phyloP scores from a whole-genome alignment of 2,329 filamentous ascomycete genomes.

The Xylaria multiplex region DNA sequence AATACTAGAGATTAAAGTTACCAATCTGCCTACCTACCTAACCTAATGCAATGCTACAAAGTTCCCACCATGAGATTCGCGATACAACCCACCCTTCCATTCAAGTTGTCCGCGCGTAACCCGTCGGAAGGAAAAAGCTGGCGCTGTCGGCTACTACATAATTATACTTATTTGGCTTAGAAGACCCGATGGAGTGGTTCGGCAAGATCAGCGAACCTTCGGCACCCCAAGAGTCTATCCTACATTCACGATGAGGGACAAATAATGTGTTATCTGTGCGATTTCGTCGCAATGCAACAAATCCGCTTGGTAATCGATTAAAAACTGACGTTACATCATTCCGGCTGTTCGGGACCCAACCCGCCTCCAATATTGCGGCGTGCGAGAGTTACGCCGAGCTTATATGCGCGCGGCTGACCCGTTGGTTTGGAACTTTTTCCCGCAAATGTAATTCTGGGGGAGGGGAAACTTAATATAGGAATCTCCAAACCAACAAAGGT shows the following conservation, averaged over 20 bases:
- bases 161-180: neutral
- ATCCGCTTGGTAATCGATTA: neutral
- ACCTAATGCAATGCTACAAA: too few species aligned
- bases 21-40: too few species aligned
- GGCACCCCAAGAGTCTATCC: neutral
- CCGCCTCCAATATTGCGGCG: conserved; percentile 24
- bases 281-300: neutral
- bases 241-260: neutral
- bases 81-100: too few species aligned
- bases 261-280: neutral
- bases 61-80: too few species aligned
- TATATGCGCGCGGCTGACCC: conserved; percentile 19
- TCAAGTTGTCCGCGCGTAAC: too few species aligned
- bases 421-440: conserved; percentile 14
- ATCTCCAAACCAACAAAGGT: neutral
- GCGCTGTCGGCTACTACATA: too few species aligned
- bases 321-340: conserved; percentile 1
- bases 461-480: conserved; percentile 2
- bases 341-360: conserved; percentile 17
- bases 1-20: too few species aligned
- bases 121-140: too few species aligned
- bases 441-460: neutral
- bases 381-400: conserved; percentile 19
- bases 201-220: neutral
- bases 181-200: neutral